Percentiles rank a stretch among this genome's conserved stretches.
phyloP scores from a whole-genome alignment of 257 asterid species.

The Petunia secreta region DNA sequence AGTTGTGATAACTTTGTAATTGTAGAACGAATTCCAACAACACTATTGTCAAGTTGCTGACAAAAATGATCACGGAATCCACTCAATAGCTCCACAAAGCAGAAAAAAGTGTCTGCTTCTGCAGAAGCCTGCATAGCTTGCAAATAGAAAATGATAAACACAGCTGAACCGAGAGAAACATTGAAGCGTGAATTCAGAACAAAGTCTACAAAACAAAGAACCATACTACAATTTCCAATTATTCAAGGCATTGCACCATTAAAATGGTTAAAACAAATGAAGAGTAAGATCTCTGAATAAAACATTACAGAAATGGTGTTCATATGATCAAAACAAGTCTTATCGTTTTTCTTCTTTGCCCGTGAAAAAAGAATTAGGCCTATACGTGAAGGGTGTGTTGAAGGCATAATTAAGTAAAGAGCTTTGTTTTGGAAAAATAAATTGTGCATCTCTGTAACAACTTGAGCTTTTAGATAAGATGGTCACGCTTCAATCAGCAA shows the following conservation, averaged over 20 bases:
- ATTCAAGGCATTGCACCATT: not conserved
- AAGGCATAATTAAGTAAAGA: no score
- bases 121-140: slow-evolving; percentile 69
- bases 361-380: no score
- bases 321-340: slow-evolving; percentile 18
- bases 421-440: no score
- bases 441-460: no score
- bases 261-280: not conserved
- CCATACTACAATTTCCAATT: not conserved
- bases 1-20: slow-evolving; percentile 80
- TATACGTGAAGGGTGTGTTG: no score
- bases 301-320: not conserved
- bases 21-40: slow-evolving; percentile 93
- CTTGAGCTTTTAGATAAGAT: no score
- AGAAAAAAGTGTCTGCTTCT: slow-evolving; percentile 95
- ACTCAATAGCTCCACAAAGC: slow-evolving; percentile 92
- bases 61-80: slow-evolving; percentile 94
- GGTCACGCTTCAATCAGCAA: not conserved
- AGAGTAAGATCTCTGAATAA: not conserved
- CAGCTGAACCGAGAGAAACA: slow-evolving; percentile 22
- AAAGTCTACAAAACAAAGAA: not conserved
- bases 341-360: not conserved
- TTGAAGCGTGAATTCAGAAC: slow-evolving; percentile 20
- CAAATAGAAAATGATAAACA: slow-evolving; percentile 37
- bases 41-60: slow-evolving; percentile 97